These are phyloP conservation scores for Chara braunii DNA, from an alignment of 139 green algal genomes.

Conservation along the genomic window DNA sequence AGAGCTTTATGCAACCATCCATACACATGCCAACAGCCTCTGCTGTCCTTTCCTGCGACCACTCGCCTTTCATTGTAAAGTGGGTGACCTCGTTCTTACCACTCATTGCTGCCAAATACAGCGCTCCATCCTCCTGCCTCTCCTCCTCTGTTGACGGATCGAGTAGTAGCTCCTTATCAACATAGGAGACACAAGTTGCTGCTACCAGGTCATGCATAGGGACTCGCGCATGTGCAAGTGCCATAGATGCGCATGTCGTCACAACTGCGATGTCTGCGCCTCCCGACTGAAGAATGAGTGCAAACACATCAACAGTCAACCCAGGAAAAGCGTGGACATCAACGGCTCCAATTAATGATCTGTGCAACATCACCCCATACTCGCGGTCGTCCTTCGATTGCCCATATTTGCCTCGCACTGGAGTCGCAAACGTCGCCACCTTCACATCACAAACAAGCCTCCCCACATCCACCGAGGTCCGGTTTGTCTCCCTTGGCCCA, in stretches of 20 bases:
- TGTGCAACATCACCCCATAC: conserved; percentile 36
- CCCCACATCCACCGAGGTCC: conserved; percentile 47
- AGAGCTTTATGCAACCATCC: conserved; percentile 62
- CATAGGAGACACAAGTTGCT: background rate
- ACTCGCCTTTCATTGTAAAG: conserved; percentile 45
- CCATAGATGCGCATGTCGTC: conserved; percentile 54
- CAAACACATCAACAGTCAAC: conserved; percentile 59
- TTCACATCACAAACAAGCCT: conserved; percentile 59
- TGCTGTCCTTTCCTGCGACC: conserved; percentile 5
- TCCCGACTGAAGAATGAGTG: conserved; percentile 59
- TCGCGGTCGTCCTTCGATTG: conserved; percentile 47
- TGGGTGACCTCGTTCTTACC: conserved; percentile 50
- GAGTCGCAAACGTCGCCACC: conserved; percentile 52
- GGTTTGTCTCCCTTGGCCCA: conserved; percentile 56
- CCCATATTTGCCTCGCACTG: conserved; percentile 20
- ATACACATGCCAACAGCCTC: conserved; percentile 55
- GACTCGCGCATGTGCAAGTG: conserved; percentile 66
- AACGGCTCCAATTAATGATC: conserved; percentile 49
- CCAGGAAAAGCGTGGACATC: conserved; percentile 61
- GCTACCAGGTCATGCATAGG: conserved; percentile 60
- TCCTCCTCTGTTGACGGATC: conserved; percentile 53
- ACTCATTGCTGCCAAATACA: conserved; percentile 54
- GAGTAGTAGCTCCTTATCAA: conserved; percentile 47
- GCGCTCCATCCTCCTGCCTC: conserved; percentile 40
- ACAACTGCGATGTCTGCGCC: conserved; percentile 48